A percentile compares a stretch with the other conserved stretches of the same genome.
These are phyloP conservation scores for Pleurotus tuoliensis DNA, from an alignment of 768 basidiomycete species.

Conservation along the genomic window DNA sequence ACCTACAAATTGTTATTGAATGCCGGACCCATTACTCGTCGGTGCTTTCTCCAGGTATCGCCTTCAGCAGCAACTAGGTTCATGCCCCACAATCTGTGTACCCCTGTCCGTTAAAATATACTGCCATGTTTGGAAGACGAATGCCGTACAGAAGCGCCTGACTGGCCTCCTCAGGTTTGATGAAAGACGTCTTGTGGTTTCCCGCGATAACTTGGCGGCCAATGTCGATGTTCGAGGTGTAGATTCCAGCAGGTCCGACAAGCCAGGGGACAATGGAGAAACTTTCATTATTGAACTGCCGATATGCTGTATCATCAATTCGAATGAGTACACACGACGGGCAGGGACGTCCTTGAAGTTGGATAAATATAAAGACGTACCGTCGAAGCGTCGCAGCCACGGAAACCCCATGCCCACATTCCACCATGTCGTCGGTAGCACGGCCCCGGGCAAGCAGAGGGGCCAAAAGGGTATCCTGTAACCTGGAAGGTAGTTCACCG, in stretches of 20 bases:
- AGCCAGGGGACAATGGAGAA: slow-evolving; percentile 38
- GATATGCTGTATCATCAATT: slow-evolving; percentile 28
- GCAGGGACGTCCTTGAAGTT: too few species aligned
- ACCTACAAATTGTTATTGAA: slow-evolving; percentile 25
- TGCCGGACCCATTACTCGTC: slow-evolving; percentile 27
- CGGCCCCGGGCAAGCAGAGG: slow-evolving; percentile 29
- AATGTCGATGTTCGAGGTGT: slow-evolving; percentile 43
- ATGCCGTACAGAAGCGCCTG: slow-evolving; percentile 27
- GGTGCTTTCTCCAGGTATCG: slow-evolving; percentile 28
- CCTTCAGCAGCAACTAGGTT: slow-evolving; percentile 27
- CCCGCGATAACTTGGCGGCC: slow-evolving; percentile 39
- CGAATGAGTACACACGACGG: not conserved
- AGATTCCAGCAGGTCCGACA: slow-evolving; percentile 30
- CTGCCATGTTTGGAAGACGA: too few species aligned
- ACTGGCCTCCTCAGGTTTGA: slow-evolving; percentile 34
- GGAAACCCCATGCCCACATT: slow-evolving; percentile 32
- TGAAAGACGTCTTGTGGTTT: slow-evolving; percentile 33
- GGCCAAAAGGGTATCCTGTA: slow-evolving; percentile 38
- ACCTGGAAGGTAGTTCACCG: slow-evolving; percentile 34
- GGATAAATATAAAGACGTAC: slow-evolving; percentile 20
- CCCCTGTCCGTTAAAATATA: too few species aligned
- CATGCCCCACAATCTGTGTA: slow-evolving; percentile 23
- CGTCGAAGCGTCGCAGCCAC: slow-evolving; percentile 32
- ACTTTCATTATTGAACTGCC: slow-evolving; percentile 30
- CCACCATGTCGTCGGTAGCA: slow-evolving; percentile 39